A percentile compares a stretch with the other conserved stretches of the same genome.
phyloP scores from a whole-genome alignment of 2,329 filamentous ascomycete genomes.

The Trematosphaeria pertusa region DNA sequence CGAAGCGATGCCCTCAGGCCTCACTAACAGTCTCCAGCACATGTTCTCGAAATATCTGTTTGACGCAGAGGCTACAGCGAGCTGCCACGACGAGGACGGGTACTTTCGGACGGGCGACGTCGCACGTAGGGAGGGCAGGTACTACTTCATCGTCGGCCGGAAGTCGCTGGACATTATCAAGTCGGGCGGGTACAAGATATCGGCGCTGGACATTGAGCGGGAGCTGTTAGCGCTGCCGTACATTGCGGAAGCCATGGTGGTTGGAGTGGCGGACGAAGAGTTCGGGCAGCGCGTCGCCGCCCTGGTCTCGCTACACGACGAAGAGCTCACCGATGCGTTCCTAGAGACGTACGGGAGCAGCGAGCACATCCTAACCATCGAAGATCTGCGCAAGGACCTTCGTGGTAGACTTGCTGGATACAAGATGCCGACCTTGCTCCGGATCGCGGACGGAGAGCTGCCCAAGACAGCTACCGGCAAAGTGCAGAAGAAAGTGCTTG shows the following conservation, averaged over 20 bases:
- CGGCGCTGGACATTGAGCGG: slow-evolving; percentile 61
- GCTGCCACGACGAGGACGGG: slow-evolving; percentile 55
- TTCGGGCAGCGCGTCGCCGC: slow-evolving; percentile 64
- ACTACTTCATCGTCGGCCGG: slow-evolving; percentile 61
- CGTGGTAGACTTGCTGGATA: slow-evolving; percentile 55
- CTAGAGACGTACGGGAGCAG: slow-evolving; percentile 21
- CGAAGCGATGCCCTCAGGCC: too few species aligned
- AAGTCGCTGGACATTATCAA: slow-evolving; percentile 63
- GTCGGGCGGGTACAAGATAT: slow-evolving; percentile 63
- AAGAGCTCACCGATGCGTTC: slow-evolving; percentile 32
- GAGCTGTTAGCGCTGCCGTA: slow-evolving; percentile 58
- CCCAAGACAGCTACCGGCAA: slow-evolving; percentile 59
- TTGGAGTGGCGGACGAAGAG: slow-evolving; percentile 61
- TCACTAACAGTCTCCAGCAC: too few species aligned
- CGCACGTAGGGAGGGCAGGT: slow-evolving; percentile 49
- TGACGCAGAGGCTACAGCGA: slow-evolving; percentile 54
- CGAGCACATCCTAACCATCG: slow-evolving; percentile 44
- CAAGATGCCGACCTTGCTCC: slow-evolving; percentile 57
- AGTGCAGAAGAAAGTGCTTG: slow-evolving; percentile 58
- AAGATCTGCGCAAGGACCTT: slow-evolving; percentile 53
- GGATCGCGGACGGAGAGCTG: slow-evolving; percentile 54
- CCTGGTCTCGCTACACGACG: slow-evolving; percentile 53
- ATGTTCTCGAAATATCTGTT: slow-evolving; percentile 51
- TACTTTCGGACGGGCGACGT: slow-evolving; percentile 60
- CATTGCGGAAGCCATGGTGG: slow-evolving; percentile 60